A percentile compares a stretch with the other conserved stretches of the same genome.
These are phyloP conservation scores for Aspergillus transmontanensis DNA, from an alignment of 2,329 filamentous ascomycete species.

Conservation along the genomic window DNA sequence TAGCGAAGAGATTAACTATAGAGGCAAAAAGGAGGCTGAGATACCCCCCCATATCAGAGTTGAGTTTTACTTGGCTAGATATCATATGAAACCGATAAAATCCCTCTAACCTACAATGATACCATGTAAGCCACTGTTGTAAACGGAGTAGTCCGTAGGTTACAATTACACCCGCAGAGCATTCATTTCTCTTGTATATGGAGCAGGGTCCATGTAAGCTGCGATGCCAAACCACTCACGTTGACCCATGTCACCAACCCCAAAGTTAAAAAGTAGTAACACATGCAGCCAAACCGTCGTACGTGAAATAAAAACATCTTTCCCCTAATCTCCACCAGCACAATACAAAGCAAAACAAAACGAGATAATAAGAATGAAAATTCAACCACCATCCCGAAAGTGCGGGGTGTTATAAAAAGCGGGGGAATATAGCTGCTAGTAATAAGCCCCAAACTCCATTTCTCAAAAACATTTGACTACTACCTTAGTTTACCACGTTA, in stretches of 20 bases:
- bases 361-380: not conserved
- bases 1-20: slow-evolving; percentile 9
- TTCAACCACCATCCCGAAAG: not conserved
- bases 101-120: not conserved
- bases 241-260: not conserved
- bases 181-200: not conserved
- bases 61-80: slow-evolving; percentile 16
- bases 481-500: not conserved
- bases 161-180: not conserved
- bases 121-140: not conserved
- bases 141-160: not conserved
- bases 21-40: slow-evolving; percentile 16
- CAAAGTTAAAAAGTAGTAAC: not conserved
- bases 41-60: slow-evolving; percentile 18
- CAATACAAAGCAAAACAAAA: not conserved
- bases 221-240: not conserved
- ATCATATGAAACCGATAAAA: not conserved
- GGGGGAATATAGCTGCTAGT: not conserved
- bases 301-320: not conserved
- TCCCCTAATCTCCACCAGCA: not conserved
- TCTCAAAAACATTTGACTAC: not conserved
- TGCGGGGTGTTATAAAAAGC: not conserved
- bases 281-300: not conserved
- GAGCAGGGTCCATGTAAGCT: not conserved
- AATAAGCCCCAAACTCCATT: not conserved